phyloP scores from a whole-genome alignment of 208 protist genomes.

The Crithidia thermophila region DNA sequence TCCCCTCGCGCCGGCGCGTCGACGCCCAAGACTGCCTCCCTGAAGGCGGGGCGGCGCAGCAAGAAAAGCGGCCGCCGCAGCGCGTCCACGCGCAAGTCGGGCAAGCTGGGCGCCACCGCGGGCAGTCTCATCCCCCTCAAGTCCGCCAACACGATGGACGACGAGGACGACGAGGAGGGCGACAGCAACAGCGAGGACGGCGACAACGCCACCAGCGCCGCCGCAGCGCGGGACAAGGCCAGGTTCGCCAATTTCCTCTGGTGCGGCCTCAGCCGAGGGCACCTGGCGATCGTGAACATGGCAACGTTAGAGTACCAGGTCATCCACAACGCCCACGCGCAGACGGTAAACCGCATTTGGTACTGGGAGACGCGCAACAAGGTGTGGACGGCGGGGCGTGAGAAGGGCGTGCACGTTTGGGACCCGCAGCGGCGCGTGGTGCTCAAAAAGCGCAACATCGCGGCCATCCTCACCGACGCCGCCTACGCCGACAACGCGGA shows the following conservation, averaged over 20 bases:
- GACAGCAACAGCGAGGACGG: not conserved
- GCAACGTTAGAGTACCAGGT: slow-evolving; percentile 39
- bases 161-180: slow-evolving; percentile 14
- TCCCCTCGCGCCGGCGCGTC: not conserved
- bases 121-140: not conserved
- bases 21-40: slow-evolving; percentile 12
- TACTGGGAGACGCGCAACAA: slow-evolving; percentile 60
- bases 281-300: slow-evolving; percentile 78
- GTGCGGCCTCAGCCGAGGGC: slow-evolving; percentile 78
- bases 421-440: slow-evolving; percentile 78
- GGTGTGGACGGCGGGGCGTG: slow-evolving; percentile 85
- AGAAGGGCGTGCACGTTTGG: slow-evolving; percentile 87
- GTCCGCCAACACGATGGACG: not conserved
- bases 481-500: slow-evolving; percentile 59
- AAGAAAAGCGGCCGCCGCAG: slow-evolving; percentile 27
- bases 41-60: slow-evolving; percentile 11
- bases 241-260: slow-evolving; percentile 49
- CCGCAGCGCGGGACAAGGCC: slow-evolving; percentile 7
- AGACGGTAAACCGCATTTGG: slow-evolving; percentile 79
- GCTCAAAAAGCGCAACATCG: slow-evolving; percentile 84
- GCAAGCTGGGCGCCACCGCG: slow-evolving; percentile 6
- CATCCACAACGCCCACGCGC: slow-evolving; percentile 70
- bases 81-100: slow-evolving; percentile 18
- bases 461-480: slow-evolving; percentile 71
- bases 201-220: not conserved